Conservation (phyloP, 352 stramenopile genomes). For the Peronosclerospora sorghi region DNA sequence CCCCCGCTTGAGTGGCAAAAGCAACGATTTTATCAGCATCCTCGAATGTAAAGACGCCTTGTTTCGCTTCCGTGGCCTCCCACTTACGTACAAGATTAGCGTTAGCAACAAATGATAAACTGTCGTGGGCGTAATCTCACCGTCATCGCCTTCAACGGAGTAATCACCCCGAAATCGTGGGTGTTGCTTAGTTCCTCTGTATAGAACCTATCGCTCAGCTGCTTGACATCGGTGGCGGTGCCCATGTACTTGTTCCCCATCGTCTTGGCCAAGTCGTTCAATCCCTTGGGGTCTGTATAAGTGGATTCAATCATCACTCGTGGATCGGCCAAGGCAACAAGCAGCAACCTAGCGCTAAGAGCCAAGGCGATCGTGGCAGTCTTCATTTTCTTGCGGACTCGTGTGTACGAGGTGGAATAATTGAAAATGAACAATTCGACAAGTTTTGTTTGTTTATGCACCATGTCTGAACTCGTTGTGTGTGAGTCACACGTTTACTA, state of each 20-base stretch:
- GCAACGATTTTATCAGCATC: slow-evolving; percentile 20
- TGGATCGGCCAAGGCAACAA: slow-evolving; percentile 5
- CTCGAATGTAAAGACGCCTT: slow-evolving; percentile 17
- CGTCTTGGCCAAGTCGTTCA: slow-evolving; percentile 19
- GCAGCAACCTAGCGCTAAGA: slow-evolving; percentile 4
- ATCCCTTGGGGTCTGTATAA: slow-evolving; percentile 14
- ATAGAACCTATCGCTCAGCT: slow-evolving; percentile 18
- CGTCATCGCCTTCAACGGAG: slow-evolving; percentile 22
- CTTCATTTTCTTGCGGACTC: slow-evolving; percentile 1
- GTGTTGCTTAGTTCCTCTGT: slow-evolving; percentile 12
- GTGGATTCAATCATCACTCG: slow-evolving; percentile 23
- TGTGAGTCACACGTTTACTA: too few species aligned
- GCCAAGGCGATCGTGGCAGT: slow-evolving; percentile 7
- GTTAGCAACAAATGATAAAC: not conserved
- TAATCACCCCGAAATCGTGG: slow-evolving; percentile 24
- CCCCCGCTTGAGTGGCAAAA: slow-evolving; percentile 17
- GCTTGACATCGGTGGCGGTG: slow-evolving; percentile 21
- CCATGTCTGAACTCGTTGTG: too few species aligned
- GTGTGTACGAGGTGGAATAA: too few species aligned
- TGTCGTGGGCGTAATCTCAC: slow-evolving; percentile 2
- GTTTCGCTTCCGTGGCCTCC: slow-evolving; percentile 15
- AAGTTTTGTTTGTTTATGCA: too few species aligned
- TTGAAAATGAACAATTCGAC: too few species aligned
- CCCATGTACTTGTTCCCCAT: slow-evolving; percentile 24
- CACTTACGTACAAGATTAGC: slow-evolving; percentile 5